phyloP scores from a whole-genome alignment of 208 protist species.

The Herpetomonas samuelpessoai region DNA sequence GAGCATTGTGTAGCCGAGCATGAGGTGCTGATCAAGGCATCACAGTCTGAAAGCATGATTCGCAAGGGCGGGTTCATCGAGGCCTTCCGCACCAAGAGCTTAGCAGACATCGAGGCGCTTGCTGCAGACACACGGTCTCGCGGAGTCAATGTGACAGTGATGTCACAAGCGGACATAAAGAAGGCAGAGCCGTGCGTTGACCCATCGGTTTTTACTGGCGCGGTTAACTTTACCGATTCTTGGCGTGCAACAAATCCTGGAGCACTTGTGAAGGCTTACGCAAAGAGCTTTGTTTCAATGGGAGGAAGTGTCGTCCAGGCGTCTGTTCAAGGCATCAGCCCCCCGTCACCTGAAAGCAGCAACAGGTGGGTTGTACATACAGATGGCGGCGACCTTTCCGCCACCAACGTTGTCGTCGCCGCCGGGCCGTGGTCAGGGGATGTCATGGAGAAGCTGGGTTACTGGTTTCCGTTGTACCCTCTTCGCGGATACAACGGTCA shows the following conservation, averaged over 20 bases:
- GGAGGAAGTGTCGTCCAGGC: conserved; percentile 14
- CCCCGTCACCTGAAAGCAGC: not conserved
- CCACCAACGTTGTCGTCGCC: conserved; percentile 18
- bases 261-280: conserved; percentile 18
- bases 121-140: not conserved
- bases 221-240: conserved; percentile 16
- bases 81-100: too few relatives aligned
- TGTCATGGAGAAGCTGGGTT: conserved; percentile 16
- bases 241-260: conserved; percentile 13
- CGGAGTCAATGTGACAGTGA: too few relatives aligned
- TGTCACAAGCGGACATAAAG: too few relatives aligned
- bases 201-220: not conserved
- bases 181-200: conserved; percentile 7
- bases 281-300: conserved; percentile 13
- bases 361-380: conserved; percentile 9
- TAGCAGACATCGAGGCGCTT: conserved; percentile 6
- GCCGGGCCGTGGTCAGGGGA: conserved; percentile 22
- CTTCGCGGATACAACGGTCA: conserved; percentile 33
- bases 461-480: conserved; percentile 21
- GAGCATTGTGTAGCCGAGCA: conserved; percentile 16
- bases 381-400: conserved; percentile 7
- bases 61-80: conserved; percentile 21
- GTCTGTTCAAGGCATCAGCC: conserved; percentile 12
- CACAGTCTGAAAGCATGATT: conserved; percentile 15
- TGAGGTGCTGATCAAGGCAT: conserved; percentile 12